phyloP scores from a whole-genome alignment of 805 yeast species.

The Dipodascus geniculatus region DNA sequence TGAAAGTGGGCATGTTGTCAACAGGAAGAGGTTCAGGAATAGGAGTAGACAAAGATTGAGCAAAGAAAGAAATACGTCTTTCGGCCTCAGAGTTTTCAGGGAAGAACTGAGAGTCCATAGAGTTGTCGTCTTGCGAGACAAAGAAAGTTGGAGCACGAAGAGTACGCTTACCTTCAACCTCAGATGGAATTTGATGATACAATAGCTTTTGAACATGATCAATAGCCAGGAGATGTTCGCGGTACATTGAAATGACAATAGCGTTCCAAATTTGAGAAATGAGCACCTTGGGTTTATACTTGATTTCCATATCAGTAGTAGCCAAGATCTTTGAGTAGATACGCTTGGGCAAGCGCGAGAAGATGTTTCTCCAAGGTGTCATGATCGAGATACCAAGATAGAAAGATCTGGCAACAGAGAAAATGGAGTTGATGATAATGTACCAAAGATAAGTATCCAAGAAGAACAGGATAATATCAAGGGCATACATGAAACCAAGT shows the following conservation, averaged over 20 bases:
- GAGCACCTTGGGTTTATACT: conserved; percentile 95
- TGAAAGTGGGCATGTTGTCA: conserved; percentile 98
- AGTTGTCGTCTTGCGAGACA: conserved; percentile 91
- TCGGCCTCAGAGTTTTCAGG: conserved; percentile 97
- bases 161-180: conserved; percentile 96
- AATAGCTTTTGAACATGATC: conserved; percentile 96
- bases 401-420: conserved; percentile 96
- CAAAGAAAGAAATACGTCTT: conserved; percentile 98
- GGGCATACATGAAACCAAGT: conserved; percentile 82
- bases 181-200: conserved; percentile 97
- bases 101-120: conserved; percentile 93
- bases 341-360: conserved; percentile 97
- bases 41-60: conserved; percentile 97
- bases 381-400: conserved; percentile 97
- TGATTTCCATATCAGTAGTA: conserved; percentile 97
- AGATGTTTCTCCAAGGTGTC: conserved; percentile 99
- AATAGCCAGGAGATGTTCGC: conserved; percentile 95
- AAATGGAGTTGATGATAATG: conserved; percentile 85
- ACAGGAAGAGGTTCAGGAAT: conserved; percentile 98
- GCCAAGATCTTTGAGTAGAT: conserved; percentile 95
- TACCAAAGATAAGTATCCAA: conserved; percentile 99
- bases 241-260: conserved; percentile 96
- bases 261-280: conserved; percentile 99
- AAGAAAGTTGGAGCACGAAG: conserved; percentile 98
- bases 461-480: conserved; percentile 92